Conservation (phyloP, 2,329 filamentous ascomycete genomes). For the Scedosporium boydii region DNA sequence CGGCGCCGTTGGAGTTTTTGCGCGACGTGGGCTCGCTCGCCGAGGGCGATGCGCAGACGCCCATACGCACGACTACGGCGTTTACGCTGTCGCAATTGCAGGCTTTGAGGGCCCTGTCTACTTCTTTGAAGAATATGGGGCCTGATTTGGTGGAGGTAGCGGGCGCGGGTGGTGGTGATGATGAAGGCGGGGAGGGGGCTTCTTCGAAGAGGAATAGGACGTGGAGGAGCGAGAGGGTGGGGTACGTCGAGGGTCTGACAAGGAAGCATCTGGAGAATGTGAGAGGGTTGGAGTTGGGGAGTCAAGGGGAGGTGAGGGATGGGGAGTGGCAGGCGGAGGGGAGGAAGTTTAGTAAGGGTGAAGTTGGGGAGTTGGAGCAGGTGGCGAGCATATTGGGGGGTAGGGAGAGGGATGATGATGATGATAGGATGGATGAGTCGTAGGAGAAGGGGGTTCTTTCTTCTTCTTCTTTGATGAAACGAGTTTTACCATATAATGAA, state of each 20-base stretch:
- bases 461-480: neutral
- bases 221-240: constrained; percentile 61
- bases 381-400: constrained; percentile 35
- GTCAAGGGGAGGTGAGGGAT: constrained; percentile 51
- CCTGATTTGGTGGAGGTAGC: constrained; percentile 42
- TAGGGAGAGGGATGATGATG: constrained; percentile 9
- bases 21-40: constrained; percentile 40
- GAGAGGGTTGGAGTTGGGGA: constrained; percentile 56
- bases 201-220: constrained; percentile 25
- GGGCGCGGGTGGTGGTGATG: constrained; percentile 19
- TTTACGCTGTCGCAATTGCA: constrained; percentile 81
- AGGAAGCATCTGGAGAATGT: constrained; percentile 64
- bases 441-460: neutral
- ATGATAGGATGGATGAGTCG: constrained; percentile 9
- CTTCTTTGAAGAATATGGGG: constrained; percentile 52
- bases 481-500: no score
- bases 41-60: constrained; percentile 39
- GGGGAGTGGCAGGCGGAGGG: constrained; percentile 54
- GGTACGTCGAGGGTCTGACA: constrained; percentile 78
- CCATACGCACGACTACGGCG: constrained; percentile 60
- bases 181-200: constrained; percentile 18
- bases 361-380: constrained; percentile 49
- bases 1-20: constrained; percentile 46
- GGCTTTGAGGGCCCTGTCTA: constrained; percentile 58
- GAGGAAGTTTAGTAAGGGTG: constrained; percentile 35